Evolutionary conservation across 495 filamentous ascomycete genomes (phyloP), one percentile per base, ranked within the genome.

Genomic region (Neurospora sp.): DNA sequence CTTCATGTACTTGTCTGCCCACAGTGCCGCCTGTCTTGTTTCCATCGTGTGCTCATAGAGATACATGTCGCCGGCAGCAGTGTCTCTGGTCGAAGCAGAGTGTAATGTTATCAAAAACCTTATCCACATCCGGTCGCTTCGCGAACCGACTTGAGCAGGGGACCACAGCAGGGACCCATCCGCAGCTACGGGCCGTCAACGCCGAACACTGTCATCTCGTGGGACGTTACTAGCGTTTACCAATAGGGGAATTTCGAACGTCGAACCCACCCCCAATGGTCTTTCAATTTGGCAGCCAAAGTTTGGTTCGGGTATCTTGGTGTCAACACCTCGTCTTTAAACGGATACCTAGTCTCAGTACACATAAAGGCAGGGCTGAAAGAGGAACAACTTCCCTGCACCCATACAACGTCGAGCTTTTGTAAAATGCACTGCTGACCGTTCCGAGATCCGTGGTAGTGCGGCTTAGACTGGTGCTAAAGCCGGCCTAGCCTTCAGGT

Each of bases 221-320:
- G 79, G 73, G 77, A 77, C 77, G 75, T 77, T 74, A 71, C 70
- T 69, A 70, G 49, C 20, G 54, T 70, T 74, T 78, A 73, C 79
- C 79, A 81, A 80, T 81, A 78, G 77, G 78, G 73, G 76, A 77
- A 60, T 77, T 77, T 76, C 40, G 70, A 69, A 60, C 44, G n/a
- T 49, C 35, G 70, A 31, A 74, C 23, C n/a, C 71, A 66, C 27
- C 14, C 11, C 5, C 54, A 35, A 4, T 66, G 54, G 54, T 66
- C 27, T 66, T 66, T 66, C 54, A 66, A 31, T 66, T 66, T 66
- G 27, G 27, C 27, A 66, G 23, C 54, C 27, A 37, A 66, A 35
- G 54, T 35, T 66, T 41, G 27, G 41, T 49, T 76, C 73, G 73
- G 76, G 66, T 76, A 74, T 75, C 72, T 75, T 35, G 27, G 44